phyloP scores from a whole-genome alignment of 768 basidiomycete genomes.

The Psilocybe azurescens region DNA sequence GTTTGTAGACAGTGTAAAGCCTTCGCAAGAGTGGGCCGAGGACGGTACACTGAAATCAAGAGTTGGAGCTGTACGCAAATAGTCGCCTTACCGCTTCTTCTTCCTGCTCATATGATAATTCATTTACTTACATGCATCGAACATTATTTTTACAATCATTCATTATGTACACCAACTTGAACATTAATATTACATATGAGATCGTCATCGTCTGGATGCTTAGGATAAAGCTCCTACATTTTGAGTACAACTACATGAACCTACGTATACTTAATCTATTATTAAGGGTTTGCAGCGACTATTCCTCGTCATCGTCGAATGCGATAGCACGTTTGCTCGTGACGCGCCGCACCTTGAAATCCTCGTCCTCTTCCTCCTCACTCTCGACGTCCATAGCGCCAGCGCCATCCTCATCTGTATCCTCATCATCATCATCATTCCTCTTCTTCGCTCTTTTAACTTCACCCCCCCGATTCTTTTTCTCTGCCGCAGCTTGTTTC shows the following conservation, averaged over 20 bases:
- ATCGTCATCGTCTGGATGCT: no score
- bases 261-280: not conserved
- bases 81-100: conserved; percentile 11
- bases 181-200: not conserved
- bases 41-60: conserved; percentile 54
- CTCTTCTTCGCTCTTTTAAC: conserved; percentile 30
- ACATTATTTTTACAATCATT: conserved; percentile 1
- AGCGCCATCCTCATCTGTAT: conserved; percentile 36
- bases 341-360: conserved; percentile 66
- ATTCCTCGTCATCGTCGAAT: conserved; percentile 63
- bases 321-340: conserved; percentile 60
- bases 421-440: conserved; percentile 30
- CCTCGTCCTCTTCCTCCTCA: conserved; percentile 76
- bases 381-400: conserved; percentile 78
- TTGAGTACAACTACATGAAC: conserved; percentile 11
- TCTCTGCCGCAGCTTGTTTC: conserved; percentile 51
- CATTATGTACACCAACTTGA: conserved; percentile 5
- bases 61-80: conserved; percentile 37
- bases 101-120: not conserved
- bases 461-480: conserved; percentile 43
- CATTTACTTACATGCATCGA: not conserved
- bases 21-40: conserved; percentile 61
- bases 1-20: conserved; percentile 75
- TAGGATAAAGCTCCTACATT: not conserved
- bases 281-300: not conserved